Evolutionary conservation across 2,329 filamentous ascomycete genomes (phyloP), one percentile per base, ranked within the genome.

Genomic region (Xylaria sp.): DNA sequence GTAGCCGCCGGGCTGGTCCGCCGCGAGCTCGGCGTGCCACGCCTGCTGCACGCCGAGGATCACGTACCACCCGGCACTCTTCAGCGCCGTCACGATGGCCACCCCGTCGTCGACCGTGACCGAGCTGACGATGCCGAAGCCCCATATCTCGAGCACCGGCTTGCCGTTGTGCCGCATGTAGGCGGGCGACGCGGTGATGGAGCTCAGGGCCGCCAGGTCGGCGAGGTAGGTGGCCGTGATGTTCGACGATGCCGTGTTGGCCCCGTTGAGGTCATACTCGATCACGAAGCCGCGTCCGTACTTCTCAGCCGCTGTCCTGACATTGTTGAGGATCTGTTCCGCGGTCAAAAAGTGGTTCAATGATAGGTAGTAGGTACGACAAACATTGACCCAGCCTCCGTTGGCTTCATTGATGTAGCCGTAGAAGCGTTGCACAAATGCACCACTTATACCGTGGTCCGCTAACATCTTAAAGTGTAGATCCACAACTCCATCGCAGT

Each of bases 131-230:
- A 66, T 62, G 2, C 64, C 64, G 26, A 67, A 57, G 11, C 63
- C 64, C 62, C 63, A 66, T 22, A 66, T 55, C 54, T 65, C 64
- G 24, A 67, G 29, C 19, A 67, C 64, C 0, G 65, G 63, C 37
- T 67, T 67, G 4, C 63, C 63, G 24, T 63, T 54, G 17, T 66
- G 63, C 22, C 52, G 61, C 61, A 67, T 65, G 44, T 67, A 67
- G 3, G 63, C 62, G 2, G 60, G 52, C 1, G 65, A 67, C 1
- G 63, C 61, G 45, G 50, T 60, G 39, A 65, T 54, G 3, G 59
- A 51, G 18, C 46, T 48, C 17, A 66, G 56, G 13, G 53, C 54
- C 16, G 52, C 63, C 8, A 65, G 62, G 24, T 67, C 63, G 2
- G 55, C 50, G 11, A 65, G 59, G 34, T 54, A 64, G 4, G 61